Base-by-base conservation (phyloP, 2,329 filamentous ascomycete genomes). In the Monosporascus sp. region DNA sequence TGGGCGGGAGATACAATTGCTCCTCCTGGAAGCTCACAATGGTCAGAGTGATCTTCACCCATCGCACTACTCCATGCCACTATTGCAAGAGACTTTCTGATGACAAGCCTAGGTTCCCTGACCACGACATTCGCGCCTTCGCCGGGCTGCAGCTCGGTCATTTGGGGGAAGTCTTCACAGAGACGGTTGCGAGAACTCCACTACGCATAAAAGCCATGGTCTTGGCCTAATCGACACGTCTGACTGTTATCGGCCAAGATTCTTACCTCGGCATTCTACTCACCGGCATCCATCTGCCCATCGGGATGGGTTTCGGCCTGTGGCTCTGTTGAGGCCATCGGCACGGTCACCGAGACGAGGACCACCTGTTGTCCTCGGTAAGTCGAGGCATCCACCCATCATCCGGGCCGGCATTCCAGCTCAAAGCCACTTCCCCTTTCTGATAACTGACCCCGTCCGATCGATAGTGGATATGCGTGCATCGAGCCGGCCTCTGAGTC, bases 281-380 rank as follows among this genome's bases (percentile, higher is more conserved):
- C 54, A 0, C 50, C 54, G 8, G 52, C 51, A n/a, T 46, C 15
- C 6, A 49, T 54, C 11, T 58, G 56, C 25, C 54, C 50, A 5
- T 54, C 35, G 3, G 54, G 50, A 18, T 56, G 50, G 54, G 18
- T 8, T 20, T 54, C 50, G 17, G 56, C 52, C 3, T 56, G 52
- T 24, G 48, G 50, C 1, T 43, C 39, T 2, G n/a, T 45, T 18
- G 45, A 49, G 18, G 17, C n/a, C 9, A 49, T 51, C 27, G 50
- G 35, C 11, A 54, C 39, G 17, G 15, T 54, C 38, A 52, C 52
- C 6, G 52, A 56, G 48, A 56, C 52, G 5, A 50, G 39, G 27
- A 54, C 47, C 17, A 56, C 48, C 3, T 54, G 56, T 22, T 58
- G 52, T 51, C 56, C 56, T 18, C 27, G 25, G 56, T 56, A 54